Evolutionary conservation across 371 early-diverging fungal genomes (phyloP).

Genomic region (Rhizopus microsporus): DNA sequence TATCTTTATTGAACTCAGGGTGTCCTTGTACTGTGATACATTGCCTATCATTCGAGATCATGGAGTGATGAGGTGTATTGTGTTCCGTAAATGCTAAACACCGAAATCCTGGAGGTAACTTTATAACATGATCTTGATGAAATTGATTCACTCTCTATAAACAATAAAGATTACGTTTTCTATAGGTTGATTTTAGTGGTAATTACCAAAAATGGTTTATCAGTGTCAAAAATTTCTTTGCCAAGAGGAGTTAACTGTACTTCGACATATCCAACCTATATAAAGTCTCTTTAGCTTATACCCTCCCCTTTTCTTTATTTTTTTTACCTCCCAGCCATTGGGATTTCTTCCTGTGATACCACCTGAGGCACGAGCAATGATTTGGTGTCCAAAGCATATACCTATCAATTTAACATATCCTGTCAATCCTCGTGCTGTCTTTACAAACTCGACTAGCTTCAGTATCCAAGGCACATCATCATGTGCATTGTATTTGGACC

Average conservation of each 20-base stretch:
- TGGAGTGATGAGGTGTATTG: constrained; percentile 47
- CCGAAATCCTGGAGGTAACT: constrained; percentile 54
- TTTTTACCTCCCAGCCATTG: constrained; percentile 67
- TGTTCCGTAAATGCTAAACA: constrained; percentile 46
- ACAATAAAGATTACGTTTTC: constrained; percentile 1
- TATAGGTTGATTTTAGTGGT: neutral
- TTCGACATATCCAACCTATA: constrained; percentile 44
- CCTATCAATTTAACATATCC: constrained; percentile 44
- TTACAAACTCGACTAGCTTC: constrained; percentile 49
- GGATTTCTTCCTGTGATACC: constrained; percentile 56
- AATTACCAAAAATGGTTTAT: constrained; percentile 26
- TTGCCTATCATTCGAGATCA: constrained; percentile 53
- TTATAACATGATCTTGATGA: constrained; percentile 69
- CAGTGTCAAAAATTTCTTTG: constrained; percentile 35
- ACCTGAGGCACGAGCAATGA: constrained; percentile 66
- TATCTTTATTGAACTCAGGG: constrained; percentile 67
- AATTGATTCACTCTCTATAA: constrained; percentile 60
- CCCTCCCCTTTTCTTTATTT: constrained; percentile 5
- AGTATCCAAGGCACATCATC: constrained; percentile 63
- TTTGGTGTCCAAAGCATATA: constrained; percentile 79
- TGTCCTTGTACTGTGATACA: constrained; percentile 81
- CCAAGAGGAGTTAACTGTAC: constrained; percentile 43
- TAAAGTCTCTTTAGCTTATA: neutral
- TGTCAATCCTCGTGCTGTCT: neutral
- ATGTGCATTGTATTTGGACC: constrained; percentile 38